phyloP scores from a whole-genome alignment of 495 filamentous ascomycete species.

The Daldinia grandis region DNA sequence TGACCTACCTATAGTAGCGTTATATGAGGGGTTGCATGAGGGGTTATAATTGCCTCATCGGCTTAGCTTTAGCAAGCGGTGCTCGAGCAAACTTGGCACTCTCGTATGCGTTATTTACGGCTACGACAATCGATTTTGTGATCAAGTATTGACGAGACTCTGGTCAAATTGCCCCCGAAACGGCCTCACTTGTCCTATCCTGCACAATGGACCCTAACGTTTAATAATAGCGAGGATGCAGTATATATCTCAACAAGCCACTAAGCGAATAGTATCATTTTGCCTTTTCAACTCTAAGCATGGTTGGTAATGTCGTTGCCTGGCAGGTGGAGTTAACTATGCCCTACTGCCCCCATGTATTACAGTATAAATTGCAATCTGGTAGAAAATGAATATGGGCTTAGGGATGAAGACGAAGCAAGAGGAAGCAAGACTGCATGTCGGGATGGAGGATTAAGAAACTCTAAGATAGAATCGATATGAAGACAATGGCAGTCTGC shows the following conservation, averaged over 20 bases:
- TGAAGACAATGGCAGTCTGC: not conserved
- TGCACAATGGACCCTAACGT: not conserved
- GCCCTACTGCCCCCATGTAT: not conserved
- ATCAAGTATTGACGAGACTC: not conserved
- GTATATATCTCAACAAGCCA: not conserved
- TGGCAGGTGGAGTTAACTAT: not conserved
- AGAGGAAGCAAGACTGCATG: not conserved
- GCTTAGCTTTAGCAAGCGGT: slow-evolving; percentile 10
- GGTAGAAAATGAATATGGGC: not conserved
- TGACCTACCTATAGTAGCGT: not conserved
- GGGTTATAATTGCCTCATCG: slow-evolving; percentile 18
- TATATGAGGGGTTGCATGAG: not conserved
- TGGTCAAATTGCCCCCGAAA: not conserved
- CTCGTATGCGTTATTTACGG: slow-evolving; percentile 18
- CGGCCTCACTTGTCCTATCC: not conserved
- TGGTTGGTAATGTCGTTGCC: not conserved
- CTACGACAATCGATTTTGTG: not conserved
- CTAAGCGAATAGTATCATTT: not conserved
- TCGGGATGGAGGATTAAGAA: not conserved
- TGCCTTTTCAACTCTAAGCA: not conserved
- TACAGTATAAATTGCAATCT: not conserved
- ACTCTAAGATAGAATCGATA: not conserved
- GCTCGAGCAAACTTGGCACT: slow-evolving; percentile 6
- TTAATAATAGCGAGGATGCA: not conserved
- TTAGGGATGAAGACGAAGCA: not conserved